A percentile compares a stretch with the other conserved stretches of the same genome.
phyloP scores from a whole-genome alignment of 169 alveolate genomes.

The Theileria parva region DNA sequence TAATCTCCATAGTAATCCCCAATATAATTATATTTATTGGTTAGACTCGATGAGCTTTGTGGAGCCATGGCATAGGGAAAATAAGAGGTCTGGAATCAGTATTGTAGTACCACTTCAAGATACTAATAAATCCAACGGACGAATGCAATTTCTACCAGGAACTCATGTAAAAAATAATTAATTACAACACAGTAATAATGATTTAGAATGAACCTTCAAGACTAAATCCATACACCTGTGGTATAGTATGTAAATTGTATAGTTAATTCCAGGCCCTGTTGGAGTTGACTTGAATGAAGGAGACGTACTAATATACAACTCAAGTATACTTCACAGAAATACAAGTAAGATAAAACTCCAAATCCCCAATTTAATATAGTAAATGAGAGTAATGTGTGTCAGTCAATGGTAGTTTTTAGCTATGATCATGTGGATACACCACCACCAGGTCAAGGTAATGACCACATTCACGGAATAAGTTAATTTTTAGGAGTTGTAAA shows the following conservation, averaged over 20 bases:
- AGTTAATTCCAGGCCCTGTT: slow-evolving; percentile 33
- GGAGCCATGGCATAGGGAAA: slow-evolving; percentile 66
- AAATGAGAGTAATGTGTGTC: slow-evolving; percentile 55
- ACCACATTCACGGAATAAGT: not conserved
- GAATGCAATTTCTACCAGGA: slow-evolving; percentile 59
- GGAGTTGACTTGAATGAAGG: slow-evolving; percentile 58
- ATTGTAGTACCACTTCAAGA: slow-evolving; percentile 49
- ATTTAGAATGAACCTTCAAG: not conserved
- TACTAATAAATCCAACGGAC: slow-evolving; percentile 29
- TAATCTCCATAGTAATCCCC: no score
- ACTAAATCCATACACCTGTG: not conserved
- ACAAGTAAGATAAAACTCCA: slow-evolving; percentile 29
- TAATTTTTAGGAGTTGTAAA: slow-evolving; percentile 38
- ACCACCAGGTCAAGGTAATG: slow-evolving; percentile 66
- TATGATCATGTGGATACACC: slow-evolving; percentile 57
- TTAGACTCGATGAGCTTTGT: slow-evolving; percentile 56
- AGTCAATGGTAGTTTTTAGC: slow-evolving; percentile 32
- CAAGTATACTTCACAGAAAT: slow-evolving; percentile 49
- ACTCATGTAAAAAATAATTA: slow-evolving; percentile 26
- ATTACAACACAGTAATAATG: not conserved
- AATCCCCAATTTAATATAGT: slow-evolving; percentile 11
- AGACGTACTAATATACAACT: slow-evolving; percentile 55
- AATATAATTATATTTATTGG: no score
- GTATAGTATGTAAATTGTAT: not conserved
- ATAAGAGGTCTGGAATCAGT: slow-evolving; percentile 34